Conservation (phyloP, 2,329 filamentous ascomycete species). For the Nothopassalora personata region DNA sequence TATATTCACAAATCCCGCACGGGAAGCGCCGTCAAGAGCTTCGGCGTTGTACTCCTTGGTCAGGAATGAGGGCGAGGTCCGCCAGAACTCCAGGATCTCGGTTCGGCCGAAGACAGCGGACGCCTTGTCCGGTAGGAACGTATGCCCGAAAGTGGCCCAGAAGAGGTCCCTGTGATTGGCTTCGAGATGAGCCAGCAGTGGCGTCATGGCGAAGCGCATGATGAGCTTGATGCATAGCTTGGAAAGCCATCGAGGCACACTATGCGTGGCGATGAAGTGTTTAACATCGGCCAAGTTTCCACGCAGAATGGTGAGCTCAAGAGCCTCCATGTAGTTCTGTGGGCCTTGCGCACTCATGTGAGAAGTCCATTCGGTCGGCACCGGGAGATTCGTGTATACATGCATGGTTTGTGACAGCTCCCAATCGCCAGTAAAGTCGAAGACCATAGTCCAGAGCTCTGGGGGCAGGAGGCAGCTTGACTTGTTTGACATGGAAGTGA, state of each 20-base stretch:
- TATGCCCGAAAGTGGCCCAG: conserved; percentile 75
- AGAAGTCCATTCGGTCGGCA: conserved; percentile 66
- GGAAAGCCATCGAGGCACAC: conserved; percentile 70
- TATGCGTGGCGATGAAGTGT: conserved; percentile 60
- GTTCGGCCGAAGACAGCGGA: conserved; percentile 79
- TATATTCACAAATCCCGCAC: conserved; percentile 76
- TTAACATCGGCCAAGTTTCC: conserved; percentile 66
- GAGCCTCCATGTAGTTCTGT: conserved; percentile 66
- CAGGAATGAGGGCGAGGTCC: conserved; percentile 71
- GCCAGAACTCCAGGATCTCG: conserved; percentile 88
- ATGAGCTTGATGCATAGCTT: conserved; percentile 80
- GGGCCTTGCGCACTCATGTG: conserved; percentile 60
- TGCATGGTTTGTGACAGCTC: conserved; percentile 77
- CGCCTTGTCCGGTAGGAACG: conserved; percentile 79
- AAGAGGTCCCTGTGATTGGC: conserved; percentile 67
- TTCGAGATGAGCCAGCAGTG: conserved; percentile 69
- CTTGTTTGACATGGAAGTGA: conserved; percentile 23
- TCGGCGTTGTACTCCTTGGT: conserved; percentile 82
- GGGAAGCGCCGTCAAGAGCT: conserved; percentile 80
- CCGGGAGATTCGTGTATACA: conserved; percentile 70
- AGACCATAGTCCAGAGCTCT: conserved; percentile 84
- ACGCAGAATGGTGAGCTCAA: conserved; percentile 80
- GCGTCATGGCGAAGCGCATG: conserved; percentile 81
- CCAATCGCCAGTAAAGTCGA: conserved; percentile 84
- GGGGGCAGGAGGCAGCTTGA: conserved; percentile 56